These are phyloP conservation scores for Starmerella potacharoeniae DNA, from an alignment of 805 yeast species.

Conservation along the genomic window DNA sequence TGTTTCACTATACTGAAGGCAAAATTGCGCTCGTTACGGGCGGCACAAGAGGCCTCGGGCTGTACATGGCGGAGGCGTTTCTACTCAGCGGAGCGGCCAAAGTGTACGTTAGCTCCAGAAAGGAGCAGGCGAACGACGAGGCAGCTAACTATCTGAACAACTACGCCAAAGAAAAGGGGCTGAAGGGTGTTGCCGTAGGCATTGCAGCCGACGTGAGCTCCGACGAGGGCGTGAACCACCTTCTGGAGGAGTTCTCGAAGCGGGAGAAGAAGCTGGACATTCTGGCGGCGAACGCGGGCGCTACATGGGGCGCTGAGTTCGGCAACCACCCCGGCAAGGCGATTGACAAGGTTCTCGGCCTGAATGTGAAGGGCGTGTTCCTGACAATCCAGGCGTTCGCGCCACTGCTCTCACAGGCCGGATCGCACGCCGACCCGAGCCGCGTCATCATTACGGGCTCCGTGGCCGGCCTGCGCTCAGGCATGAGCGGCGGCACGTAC, in stretches of 20 bases:
- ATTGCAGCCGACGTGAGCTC: slow-evolving; percentile 49
- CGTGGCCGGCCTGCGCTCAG: slow-evolving; percentile 41
- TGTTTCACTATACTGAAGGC: slow-evolving; percentile 37
- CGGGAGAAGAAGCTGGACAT: slow-evolving; percentile 42
- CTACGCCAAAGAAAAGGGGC: slow-evolving; percentile 22
- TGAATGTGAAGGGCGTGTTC: slow-evolving; percentile 60
- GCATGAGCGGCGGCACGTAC: slow-evolving; percentile 42
- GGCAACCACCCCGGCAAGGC: slow-evolving; percentile 51
- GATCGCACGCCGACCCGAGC: slow-evolving; percentile 46
- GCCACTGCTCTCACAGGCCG: slow-evolving; percentile 46
- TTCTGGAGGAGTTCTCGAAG: slow-evolving; percentile 32
- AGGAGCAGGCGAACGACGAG: slow-evolving; percentile 48
- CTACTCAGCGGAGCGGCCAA: slow-evolving; percentile 50
- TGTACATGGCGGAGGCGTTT: slow-evolving; percentile 53
- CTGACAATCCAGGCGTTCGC: slow-evolving; percentile 50
- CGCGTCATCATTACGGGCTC: slow-evolving; percentile 59
- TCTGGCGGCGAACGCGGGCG: slow-evolving; percentile 68
- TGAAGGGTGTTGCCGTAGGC: slow-evolving; percentile 32
- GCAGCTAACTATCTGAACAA: slow-evolving; percentile 34
- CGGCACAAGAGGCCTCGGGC: slow-evolving; percentile 66
- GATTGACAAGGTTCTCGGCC: slow-evolving; percentile 47
- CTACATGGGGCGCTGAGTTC: slow-evolving; percentile 62
- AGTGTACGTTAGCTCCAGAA: slow-evolving; percentile 55
- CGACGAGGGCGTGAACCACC: slow-evolving; percentile 37
- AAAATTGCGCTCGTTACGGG: slow-evolving; percentile 61